Conservation (phyloP, 2,329 filamentous ascomycete genomes). For the Paramyrothecium sp. region DNA sequence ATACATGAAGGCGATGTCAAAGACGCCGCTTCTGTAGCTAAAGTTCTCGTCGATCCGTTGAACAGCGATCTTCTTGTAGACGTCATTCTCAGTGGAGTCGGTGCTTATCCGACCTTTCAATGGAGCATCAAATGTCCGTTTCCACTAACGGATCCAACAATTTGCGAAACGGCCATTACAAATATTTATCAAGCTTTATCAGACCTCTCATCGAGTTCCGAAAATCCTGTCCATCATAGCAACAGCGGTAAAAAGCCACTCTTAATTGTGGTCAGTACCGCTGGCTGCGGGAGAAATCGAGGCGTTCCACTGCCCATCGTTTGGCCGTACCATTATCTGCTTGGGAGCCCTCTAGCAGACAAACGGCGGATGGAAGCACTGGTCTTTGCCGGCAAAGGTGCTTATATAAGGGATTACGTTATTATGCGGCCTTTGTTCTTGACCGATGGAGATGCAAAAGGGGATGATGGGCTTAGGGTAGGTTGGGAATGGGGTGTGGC, state of each 20-base stretch:
- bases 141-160: slow-evolving; percentile 2
- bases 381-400: background rate
- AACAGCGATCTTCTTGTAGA: background rate
- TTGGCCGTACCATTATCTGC: slow-evolving; percentile 1
- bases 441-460: slow-evolving; percentile 1
- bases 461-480: background rate
- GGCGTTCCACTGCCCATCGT: slow-evolving; percentile 1
- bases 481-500: slow-evolving; percentile 4
- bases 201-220: background rate
- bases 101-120: slow-evolving; percentile 2
- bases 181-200: background rate
- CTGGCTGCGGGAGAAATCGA: slow-evolving; percentile 1
- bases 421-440: slow-evolving; percentile 2
- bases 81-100: slow-evolving; percentile 1
- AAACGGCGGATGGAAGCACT: slow-evolving; percentile 2
- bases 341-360: slow-evolving; percentile 1
- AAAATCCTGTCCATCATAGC: background rate
- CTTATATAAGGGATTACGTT: slow-evolving; percentile 1
- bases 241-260: background rate
- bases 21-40: background rate
- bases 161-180: background rate
- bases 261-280: background rate
- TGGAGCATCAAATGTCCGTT: slow-evolving; percentile 1
- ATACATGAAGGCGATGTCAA: slow-evolving; percentile 1
- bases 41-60: background rate